Percentiles rank a stretch among this genome's conserved stretches.
These are phyloP conservation scores for Cladorrhinum sp. DNA, from an alignment of 2,329 filamentous ascomycete species.

Conservation along the genomic window DNA sequence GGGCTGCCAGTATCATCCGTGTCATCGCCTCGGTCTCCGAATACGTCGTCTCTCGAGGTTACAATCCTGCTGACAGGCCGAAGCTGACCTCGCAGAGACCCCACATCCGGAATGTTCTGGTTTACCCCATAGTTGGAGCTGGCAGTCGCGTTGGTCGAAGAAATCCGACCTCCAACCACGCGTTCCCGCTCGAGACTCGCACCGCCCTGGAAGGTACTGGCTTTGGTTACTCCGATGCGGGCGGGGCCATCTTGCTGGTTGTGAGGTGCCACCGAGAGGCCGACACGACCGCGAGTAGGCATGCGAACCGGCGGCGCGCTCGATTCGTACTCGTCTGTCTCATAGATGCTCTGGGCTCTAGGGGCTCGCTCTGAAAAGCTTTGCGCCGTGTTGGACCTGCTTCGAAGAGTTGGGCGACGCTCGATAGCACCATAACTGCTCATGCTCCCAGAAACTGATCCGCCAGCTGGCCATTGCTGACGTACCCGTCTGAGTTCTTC, in stretches of 20 bases:
- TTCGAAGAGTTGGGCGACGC: slow-evolving; percentile 34
- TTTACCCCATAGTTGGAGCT: slow-evolving; percentile 18
- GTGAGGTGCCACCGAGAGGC: slow-evolving; percentile 17
- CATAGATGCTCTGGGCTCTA: slow-evolving; percentile 36
- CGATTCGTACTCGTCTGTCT: slow-evolving; percentile 29
- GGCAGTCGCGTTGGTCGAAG: slow-evolving; percentile 19
- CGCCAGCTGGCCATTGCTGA: slow-evolving; percentile 40
- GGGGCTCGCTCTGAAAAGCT: slow-evolving; percentile 39
- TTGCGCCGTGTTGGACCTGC: slow-evolving; percentile 48
- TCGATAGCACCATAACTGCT: slow-evolving; percentile 24
- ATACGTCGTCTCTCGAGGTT: slow-evolving; percentile 44
- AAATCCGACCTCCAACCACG: slow-evolving; percentile 16
- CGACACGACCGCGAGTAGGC: slow-evolving; percentile 28
- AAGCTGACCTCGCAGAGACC: slow-evolving; percentile 41
- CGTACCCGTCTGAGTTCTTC: slow-evolving; percentile 68
- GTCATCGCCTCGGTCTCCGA: slow-evolving; percentile 48
- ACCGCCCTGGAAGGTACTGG: slow-evolving; percentile 40
- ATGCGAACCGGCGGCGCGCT: slow-evolving; percentile 39
- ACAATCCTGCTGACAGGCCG: slow-evolving; percentile 46
- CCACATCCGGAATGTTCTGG: slow-evolving; percentile 31
- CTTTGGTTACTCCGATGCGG: slow-evolving; percentile 37
- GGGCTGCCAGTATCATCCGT: slow-evolving; percentile 52
- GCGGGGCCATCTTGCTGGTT: slow-evolving; percentile 33
- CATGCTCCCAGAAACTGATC: slow-evolving; percentile 21
- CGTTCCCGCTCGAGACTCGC: slow-evolving; percentile 26